A percentile compares a stretch with the other conserved stretches of the same genome.
Evolutionary conservation across 2,329 filamentous ascomycete genomes (phyloP).

Genomic region (Claviceps monticola): DNA sequence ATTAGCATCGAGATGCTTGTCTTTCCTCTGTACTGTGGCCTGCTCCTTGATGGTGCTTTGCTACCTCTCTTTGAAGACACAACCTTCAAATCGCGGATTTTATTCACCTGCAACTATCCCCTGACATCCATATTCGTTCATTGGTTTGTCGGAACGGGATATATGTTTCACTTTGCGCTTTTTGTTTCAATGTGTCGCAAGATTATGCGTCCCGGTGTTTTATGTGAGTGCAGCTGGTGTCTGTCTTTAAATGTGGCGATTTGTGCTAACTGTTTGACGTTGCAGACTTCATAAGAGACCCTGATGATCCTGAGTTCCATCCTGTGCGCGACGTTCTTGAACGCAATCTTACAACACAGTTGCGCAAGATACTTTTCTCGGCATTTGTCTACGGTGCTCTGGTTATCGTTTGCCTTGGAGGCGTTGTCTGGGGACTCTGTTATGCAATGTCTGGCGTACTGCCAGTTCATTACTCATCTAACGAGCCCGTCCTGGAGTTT

Average conservation of each 20-base stretch:
- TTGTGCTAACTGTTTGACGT: background rate
- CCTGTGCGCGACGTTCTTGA: slow-evolving; percentile 94
- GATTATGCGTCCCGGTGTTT: slow-evolving; percentile 85
- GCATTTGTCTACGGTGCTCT: slow-evolving; percentile 89
- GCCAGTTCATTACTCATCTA: slow-evolving; percentile 86
- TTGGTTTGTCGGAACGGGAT: slow-evolving; percentile 97
- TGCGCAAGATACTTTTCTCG: slow-evolving; percentile 92
- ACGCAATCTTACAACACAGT: slow-evolving; percentile 78
- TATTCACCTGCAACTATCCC: slow-evolving; percentile 66
- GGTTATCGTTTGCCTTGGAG: slow-evolving; percentile 84
- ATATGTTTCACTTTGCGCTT: slow-evolving; percentile 99
- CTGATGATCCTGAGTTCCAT: slow-evolving; percentile 95
- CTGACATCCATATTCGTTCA: slow-evolving; percentile 91
- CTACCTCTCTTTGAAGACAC: slow-evolving; percentile 78
- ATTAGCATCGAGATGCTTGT: slow-evolving; percentile 98
- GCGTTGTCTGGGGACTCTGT: slow-evolving; percentile 85
- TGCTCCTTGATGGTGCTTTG: slow-evolving; percentile 77
- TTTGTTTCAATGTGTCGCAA: slow-evolving; percentile 99
- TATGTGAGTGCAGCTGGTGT: slow-evolving; percentile 49
- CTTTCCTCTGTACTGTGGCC: slow-evolving; percentile 89
- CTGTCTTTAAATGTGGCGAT: background rate
- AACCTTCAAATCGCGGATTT: slow-evolving; percentile 60
- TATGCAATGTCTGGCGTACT: slow-evolving; percentile 56
- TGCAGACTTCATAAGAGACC: slow-evolving; percentile 87
- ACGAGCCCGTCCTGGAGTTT: slow-evolving; percentile 85